Conservation (phyloP, 2,329 filamentous ascomycete species). For the Phaeoacremonium minimum region DNA sequence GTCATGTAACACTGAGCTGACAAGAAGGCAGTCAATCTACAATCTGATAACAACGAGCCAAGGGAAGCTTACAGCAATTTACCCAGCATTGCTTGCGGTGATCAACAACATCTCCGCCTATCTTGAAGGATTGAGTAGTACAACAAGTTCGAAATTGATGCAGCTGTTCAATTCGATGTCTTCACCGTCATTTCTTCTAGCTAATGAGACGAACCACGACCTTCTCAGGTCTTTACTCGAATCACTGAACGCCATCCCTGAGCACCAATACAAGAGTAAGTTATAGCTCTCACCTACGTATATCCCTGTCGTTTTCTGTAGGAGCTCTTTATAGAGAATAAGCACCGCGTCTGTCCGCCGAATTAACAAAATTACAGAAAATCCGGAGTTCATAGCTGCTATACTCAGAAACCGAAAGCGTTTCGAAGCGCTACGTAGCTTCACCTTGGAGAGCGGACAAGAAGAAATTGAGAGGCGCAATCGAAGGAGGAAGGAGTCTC, state of each 20-base stretch:
- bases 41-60: constrained; percentile 87
- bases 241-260: constrained; percentile 83
- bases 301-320: no score
- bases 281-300: no score
- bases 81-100: constrained; percentile 85
- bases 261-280: constrained; percentile 79
- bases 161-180: constrained; percentile 92
- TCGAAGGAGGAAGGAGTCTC: constrained; percentile 63
- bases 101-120: constrained; percentile 92
- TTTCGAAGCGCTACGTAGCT: constrained; percentile 79
- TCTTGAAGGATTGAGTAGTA: constrained; percentile 68
- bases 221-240: constrained; percentile 80
- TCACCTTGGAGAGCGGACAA: constrained; percentile 88
- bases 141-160: constrained; percentile 75
- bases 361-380: constrained; percentile 50
- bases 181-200: constrained; percentile 83
- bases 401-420: constrained; percentile 75
- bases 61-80: constrained; percentile 84
- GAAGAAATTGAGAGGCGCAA: constrained; percentile 83
- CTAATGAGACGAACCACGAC: constrained; percentile 85
- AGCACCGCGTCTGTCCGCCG: no score
- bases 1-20: constrained; percentile 21
- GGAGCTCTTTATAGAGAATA: no score
- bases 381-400: constrained; percentile 75
- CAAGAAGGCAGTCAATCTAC: constrained; percentile 68